phyloP scores from a whole-genome alignment of 257 asterid species.

The Mentha longifolia region DNA sequence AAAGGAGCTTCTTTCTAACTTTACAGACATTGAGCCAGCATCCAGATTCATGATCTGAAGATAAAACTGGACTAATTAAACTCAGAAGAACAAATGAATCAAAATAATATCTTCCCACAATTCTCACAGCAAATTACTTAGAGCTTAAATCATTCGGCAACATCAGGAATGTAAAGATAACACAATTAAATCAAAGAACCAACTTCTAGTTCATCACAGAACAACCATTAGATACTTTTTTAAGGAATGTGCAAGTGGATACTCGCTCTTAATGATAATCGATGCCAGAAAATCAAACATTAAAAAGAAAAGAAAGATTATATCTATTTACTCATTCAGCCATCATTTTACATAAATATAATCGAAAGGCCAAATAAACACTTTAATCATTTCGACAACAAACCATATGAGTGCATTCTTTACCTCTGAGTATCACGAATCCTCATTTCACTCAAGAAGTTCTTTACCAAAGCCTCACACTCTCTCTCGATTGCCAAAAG shows the following conservation, averaged over 20 bases:
- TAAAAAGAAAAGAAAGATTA: not conserved
- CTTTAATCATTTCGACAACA: constrained; percentile 22
- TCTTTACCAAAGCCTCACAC: constrained; percentile 68
- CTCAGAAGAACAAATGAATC: not conserved
- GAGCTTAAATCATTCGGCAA: constrained; percentile 9
- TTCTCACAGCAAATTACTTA: constrained; percentile 1
- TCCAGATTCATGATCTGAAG: constrained; percentile 16
- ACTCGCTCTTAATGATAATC: not conserved
- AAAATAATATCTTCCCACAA: not conserved
- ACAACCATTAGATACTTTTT: not conserved
- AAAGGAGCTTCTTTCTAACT: not conserved
- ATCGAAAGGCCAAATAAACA: not conserved
- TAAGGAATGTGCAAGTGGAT: not conserved
- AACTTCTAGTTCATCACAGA: constrained; percentile 10
- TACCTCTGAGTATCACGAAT: constrained; percentile 49
- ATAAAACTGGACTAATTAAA: not conserved
- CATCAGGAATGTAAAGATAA: constrained; percentile 11
- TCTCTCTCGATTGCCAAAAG: constrained; percentile 80
- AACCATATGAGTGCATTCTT: constrained; percentile 3
- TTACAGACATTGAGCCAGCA: not conserved
- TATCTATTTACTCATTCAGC: not conserved
- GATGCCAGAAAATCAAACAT: not conserved
- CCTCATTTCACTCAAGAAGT: constrained; percentile 57
- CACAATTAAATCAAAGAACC: not conserved
- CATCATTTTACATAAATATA: constrained; percentile 4